phyloP scores from a whole-genome alignment of 768 basidiomycete genomes.

The Imleria badia region DNA sequence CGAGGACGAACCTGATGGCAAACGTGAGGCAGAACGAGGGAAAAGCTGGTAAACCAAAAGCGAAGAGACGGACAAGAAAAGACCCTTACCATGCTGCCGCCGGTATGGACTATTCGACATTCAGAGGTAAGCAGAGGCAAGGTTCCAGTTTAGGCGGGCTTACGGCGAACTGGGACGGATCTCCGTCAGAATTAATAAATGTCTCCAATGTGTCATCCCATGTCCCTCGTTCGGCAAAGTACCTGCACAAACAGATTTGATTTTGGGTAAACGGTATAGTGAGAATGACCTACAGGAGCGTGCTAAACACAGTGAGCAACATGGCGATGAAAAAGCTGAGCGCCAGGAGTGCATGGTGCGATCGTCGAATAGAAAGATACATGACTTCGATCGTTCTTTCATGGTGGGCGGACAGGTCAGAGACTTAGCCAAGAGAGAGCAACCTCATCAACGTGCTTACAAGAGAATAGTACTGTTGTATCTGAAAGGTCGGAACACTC shows the following conservation, averaged over 20 bases:
- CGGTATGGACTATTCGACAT: constrained; percentile 53
- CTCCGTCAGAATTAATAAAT: constrained; percentile 85
- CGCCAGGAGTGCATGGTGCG: constrained; percentile 83
- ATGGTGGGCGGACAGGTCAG: neutral
- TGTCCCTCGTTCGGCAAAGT: constrained; percentile 86
- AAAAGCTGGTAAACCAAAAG: neutral
- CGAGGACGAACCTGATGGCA: constrained; percentile 61
- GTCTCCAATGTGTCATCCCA: constrained; percentile 82
- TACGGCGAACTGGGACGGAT: constrained; percentile 76
- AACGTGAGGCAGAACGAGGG: neutral
- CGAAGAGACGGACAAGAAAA: neutral
- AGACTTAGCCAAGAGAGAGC: neutral
- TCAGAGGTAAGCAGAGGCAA: neutral
- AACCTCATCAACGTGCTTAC: constrained; percentile 42
- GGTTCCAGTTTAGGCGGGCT: constrained; percentile 16
- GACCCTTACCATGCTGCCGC: constrained; percentile 70
- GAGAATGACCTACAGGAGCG: constrained; percentile 57
- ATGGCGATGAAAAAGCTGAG: constrained; percentile 88
- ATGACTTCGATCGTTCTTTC: constrained; percentile 86
- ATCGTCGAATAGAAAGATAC: constrained; percentile 84
- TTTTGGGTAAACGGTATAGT: neutral
- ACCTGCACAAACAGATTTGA: constrained; percentile 40
- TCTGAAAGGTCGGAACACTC: constrained; percentile 88
- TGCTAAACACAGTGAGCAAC: constrained; percentile 86
- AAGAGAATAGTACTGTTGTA: constrained; percentile 81